These are phyloP conservation scores for Hanseniaspora pseudoguilliermondii DNA, from an alignment of 805 yeast genomes.

Conservation along the genomic window DNA sequence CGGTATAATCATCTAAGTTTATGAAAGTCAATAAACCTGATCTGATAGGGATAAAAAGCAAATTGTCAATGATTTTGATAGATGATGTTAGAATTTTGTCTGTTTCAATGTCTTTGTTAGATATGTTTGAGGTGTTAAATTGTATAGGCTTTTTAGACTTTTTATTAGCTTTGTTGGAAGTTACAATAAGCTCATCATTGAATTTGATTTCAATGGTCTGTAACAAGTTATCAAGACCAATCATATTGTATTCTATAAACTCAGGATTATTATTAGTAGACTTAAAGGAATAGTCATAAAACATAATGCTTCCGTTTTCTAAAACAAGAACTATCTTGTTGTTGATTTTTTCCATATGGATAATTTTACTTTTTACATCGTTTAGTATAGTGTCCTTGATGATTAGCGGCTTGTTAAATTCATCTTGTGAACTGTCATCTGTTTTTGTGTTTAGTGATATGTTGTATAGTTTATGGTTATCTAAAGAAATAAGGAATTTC, in stretches of 20 bases:
- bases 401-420: slow-evolving; percentile 4
- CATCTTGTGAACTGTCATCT: slow-evolving; percentile 4
- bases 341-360: slow-evolving; percentile 3
- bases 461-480: slow-evolving; percentile 39
- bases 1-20: not conserved
- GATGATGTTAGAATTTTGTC: not conserved
- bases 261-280: not conserved
- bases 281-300: slow-evolving; percentile 2
- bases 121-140: slow-evolving; percentile 6
- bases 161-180: slow-evolving; percentile 3
- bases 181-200: not conserved
- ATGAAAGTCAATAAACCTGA: slow-evolving; percentile 4
- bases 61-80: not conserved
- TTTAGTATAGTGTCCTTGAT: slow-evolving; percentile 4
- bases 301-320: not conserved
- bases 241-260: slow-evolving; percentile 5
- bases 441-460: slow-evolving; percentile 6
- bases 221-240: not conserved
- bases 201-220: not conserved
- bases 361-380: not conserved
- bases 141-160: slow-evolving; percentile 12
- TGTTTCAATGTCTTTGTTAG: not conserved
- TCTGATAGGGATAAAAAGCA: not conserved
- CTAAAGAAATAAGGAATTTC: slow-evolving; percentile 53
- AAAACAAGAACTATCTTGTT: not conserved